Percentiles rank a stretch among this genome's conserved stretches.
These are phyloP conservation scores for Bryopsis sp. DNA, from an alignment of 139 green algal species.

Conservation along the genomic window DNA sequence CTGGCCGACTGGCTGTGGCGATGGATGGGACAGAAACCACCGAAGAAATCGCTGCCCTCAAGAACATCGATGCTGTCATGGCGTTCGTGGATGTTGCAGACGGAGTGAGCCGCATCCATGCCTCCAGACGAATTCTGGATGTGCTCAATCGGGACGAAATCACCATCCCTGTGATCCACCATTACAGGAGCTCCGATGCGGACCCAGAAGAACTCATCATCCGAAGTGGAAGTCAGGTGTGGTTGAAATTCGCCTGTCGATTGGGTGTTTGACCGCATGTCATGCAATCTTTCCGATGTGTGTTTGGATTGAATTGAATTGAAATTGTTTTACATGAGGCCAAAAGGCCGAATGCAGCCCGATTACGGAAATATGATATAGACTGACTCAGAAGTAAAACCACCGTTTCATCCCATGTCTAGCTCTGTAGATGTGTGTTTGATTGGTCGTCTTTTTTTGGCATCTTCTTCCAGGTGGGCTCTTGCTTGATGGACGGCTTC, in stretches of 20 bases:
- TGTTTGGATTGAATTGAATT: no score
- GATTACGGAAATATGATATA: no score
- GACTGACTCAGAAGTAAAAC: no score
- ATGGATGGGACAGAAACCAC: constrained; percentile 79
- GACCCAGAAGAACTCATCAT: constrained; percentile 8
- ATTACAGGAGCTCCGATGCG: constrained; percentile 46
- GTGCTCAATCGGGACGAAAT: constrained; percentile 46
- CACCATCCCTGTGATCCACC: constrained; percentile 82
- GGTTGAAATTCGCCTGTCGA: no score
- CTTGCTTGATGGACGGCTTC: constrained; percentile 70
- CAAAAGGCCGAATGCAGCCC: no score
- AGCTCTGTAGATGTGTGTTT: not conserved
- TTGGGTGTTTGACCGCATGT: no score
- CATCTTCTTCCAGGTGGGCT: not conserved
- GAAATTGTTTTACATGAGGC: no score
- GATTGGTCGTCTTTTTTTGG: not conserved
- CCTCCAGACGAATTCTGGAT: constrained; percentile 82
- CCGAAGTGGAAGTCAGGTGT: not conserved
- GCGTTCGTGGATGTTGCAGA: constrained; percentile 56
- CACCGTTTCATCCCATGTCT: no score
- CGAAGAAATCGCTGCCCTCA: constrained; percentile 55
- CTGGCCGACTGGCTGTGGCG: constrained; percentile 58
- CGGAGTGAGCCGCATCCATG: constrained; percentile 67
- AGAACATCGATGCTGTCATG: constrained; percentile 45
- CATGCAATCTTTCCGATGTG: no score